Conservation (phyloP, 129 eudicot genomes). For the Dittrichia graveolens region DNA sequence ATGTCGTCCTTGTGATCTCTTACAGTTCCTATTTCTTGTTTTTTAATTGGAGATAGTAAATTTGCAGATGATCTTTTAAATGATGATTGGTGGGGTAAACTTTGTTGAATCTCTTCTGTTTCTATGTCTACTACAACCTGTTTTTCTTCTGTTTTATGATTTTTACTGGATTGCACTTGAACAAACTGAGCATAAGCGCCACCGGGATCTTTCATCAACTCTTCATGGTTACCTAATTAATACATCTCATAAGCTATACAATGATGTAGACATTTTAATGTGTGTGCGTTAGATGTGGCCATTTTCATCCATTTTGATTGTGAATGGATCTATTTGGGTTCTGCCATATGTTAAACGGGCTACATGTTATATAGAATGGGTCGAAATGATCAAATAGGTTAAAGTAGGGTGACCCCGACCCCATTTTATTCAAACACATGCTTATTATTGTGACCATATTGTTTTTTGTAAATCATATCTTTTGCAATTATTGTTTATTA, state of each 20-base stretch:
- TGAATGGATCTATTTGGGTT: too few relatives aligned
- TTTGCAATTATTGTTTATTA: too few relatives aligned
- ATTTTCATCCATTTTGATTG: too few relatives aligned
- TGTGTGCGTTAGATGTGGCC: not conserved
- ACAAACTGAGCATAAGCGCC: constrained; percentile 66
- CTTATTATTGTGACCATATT: too few relatives aligned
- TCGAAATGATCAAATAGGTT: too few relatives aligned
- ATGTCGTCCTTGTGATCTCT: constrained; percentile 16
- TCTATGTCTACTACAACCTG: constrained; percentile 5
- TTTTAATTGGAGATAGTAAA: constrained; percentile 23
- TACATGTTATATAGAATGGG: too few relatives aligned
- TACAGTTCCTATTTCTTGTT: constrained; percentile 26
- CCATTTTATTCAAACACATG: too few relatives aligned
- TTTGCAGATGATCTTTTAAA: constrained; percentile 17
- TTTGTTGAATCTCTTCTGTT: not conserved
- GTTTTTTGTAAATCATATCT: too few relatives aligned
- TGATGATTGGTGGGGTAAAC: constrained; percentile 29
- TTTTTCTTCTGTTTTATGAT: constrained; percentile 24
- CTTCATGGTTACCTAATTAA: constrained; percentile 55
- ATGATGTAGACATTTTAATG: too few relatives aligned
- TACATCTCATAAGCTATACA: not conserved
- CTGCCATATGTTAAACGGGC: too few relatives aligned
- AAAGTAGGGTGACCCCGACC: too few relatives aligned
- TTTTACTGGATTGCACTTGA: constrained; percentile 51
- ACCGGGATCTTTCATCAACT: constrained; percentile 50